These are phyloP conservation scores for Debaryomyces sp. DNA, from an alignment of 1,139 yeast genomes.

Conservation along the genomic window DNA sequence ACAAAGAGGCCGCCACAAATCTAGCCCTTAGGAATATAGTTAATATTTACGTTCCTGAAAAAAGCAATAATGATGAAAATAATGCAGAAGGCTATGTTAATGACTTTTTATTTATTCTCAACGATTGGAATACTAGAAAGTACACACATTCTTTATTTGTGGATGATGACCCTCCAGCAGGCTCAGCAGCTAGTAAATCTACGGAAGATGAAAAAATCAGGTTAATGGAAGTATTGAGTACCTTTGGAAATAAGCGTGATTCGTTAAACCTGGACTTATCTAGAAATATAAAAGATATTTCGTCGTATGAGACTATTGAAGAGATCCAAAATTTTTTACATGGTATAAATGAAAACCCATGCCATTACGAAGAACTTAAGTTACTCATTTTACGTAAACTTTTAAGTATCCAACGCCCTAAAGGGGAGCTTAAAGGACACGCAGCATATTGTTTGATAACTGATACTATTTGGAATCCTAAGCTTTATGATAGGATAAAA, in stretches of 20 bases:
- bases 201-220: slow-evolving; percentile 37
- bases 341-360: slow-evolving; percentile 33
- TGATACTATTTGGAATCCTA: slow-evolving; percentile 29
- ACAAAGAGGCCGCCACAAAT: neutral
- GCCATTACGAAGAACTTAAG: slow-evolving; percentile 51
- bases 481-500: slow-evolving; percentile 25
- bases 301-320: slow-evolving; percentile 18
- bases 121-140: slow-evolving; percentile 24
- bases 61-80: slow-evolving; percentile 1
- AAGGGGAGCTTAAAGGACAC: neutral
- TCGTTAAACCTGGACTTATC: slow-evolving; percentile 14
- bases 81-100: slow-evolving; percentile 13
- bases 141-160: slow-evolving; percentile 18
- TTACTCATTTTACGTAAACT: slow-evolving; percentile 42
- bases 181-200: slow-evolving; percentile 13
- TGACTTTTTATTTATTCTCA: slow-evolving; percentile 30
- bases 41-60: slow-evolving; percentile 19
- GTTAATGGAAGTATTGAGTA: slow-evolving; percentile 41
- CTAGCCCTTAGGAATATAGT: slow-evolving; percentile 22
- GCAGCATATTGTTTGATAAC: slow-evolving; percentile 20
- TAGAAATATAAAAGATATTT: slow-evolving; percentile 13
- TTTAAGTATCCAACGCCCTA: slow-evolving; percentile 23
- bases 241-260: slow-evolving; percentile 30
- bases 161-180: slow-evolving; percentile 14
- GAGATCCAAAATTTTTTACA: slow-evolving; percentile 30